These are phyloP conservation scores for Fusarium temperatum DNA, from an alignment of 2,329 filamentous ascomycete genomes.

Conservation along the genomic window DNA sequence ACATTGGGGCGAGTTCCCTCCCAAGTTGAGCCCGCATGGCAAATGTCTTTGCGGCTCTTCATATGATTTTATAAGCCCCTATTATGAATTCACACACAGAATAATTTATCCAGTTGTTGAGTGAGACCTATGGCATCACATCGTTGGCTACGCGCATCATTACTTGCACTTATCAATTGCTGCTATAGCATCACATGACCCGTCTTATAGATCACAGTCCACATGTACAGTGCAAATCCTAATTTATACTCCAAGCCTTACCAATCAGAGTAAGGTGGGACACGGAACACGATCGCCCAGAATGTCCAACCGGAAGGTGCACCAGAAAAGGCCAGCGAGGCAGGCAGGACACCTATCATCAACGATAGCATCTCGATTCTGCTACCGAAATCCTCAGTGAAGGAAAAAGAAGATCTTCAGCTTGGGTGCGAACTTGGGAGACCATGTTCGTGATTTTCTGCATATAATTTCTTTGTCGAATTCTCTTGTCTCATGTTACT, in stretches of 20 bases:
- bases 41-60: not conserved
- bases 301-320: conserved; percentile 33
- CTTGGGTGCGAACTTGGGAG: conserved; percentile 31
- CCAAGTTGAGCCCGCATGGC: not conserved
- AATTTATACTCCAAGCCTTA: conserved; percentile 19
- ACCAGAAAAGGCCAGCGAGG: conserved; percentile 46
- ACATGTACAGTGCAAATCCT: conserved; percentile 6
- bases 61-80: not conserved
- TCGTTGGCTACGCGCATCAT: not conserved
- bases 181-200: conserved; percentile 37
- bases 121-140: not conserved
- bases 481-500: conserved; percentile 30
- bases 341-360: conserved; percentile 40
- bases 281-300: conserved; percentile 38
- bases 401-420: conserved; percentile 10
- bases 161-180: not conserved
- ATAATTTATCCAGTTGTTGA: too few species aligned
- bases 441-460: conserved; percentile 34
- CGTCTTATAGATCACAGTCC: conserved; percentile 35
- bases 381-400: conserved; percentile 22
- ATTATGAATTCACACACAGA: not conserved
- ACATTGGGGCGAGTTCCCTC: not conserved
- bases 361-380: conserved; percentile 26
- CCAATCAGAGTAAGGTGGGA: conserved; percentile 42
- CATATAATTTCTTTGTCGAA: conserved; percentile 35